Evolutionary conservation across 805 yeast species (phyloP).

Genomic region (Wickerhamiella shivajii): DNA sequence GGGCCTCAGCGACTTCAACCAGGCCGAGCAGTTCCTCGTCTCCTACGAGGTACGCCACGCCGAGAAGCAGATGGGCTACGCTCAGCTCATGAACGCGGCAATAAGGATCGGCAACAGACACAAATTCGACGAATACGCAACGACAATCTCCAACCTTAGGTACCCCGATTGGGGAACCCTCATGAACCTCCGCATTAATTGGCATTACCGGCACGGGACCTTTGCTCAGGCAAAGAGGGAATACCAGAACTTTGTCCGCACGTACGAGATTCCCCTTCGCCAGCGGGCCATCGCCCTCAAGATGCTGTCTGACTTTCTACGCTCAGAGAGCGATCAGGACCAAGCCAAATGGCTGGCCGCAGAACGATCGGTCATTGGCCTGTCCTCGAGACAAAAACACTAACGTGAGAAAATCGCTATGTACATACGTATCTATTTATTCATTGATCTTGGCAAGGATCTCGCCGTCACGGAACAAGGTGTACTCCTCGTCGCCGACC

Average conservation of each 20-base stretch:
- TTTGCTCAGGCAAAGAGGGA: conserved; percentile 12
- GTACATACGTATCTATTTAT: conserved; percentile 18
- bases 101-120: conserved; percentile 6
- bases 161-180: conserved; percentile 9
- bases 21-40: conserved; percentile 6
- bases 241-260: conserved; percentile 12
- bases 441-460: conserved; percentile 84
- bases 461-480: conserved; percentile 85
- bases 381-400: background rate
- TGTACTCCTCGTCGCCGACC: conserved; percentile 58
- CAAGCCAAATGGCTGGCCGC: conserved; percentile 10
- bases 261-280: conserved; percentile 2
- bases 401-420: background rate
- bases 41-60: background rate
- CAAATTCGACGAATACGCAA: background rate
- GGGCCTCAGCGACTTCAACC: conserved; percentile 1
- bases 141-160: background rate
- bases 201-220: conserved; percentile 14
- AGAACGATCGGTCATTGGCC: conserved; percentile 6
- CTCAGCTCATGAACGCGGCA: conserved; percentile 12
- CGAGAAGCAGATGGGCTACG: conserved; percentile 6
- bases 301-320: conserved; percentile 8
- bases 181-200: conserved; percentile 14
- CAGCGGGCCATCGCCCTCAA: conserved; percentile 14
- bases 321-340: background rate